Evolutionary conservation across 768 basidiomycete species (phyloP), one percentile per base, ranked within the genome.

Genomic region (Suillus placidus): DNA sequence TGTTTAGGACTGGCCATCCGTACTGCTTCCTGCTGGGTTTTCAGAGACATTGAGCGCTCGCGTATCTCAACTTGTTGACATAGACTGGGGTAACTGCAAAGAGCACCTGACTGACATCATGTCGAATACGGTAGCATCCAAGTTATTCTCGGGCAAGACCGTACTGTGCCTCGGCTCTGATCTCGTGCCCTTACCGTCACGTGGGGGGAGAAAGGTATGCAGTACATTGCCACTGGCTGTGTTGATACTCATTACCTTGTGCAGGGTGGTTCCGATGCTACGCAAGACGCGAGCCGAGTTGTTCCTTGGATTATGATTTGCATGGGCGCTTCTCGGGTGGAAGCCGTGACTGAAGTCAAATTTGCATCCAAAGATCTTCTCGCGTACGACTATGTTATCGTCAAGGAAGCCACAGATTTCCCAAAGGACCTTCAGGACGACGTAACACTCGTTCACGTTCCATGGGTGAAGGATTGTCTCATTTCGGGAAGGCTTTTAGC

Each of bases 391-490:
- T 88, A 87, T 66, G 76, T 93, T 47, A 80, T 95, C 61, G 81
- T 88, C 66, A 85, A 86, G 67, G 86, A 89, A 38, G 72, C 67
- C 58, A 71, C 75, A 14, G 77, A 79, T 43, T 76, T 74, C 58
- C 68, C 67, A 37, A 67, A 73, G 9, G 70, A 76, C 47, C 68
- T 77, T 47, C 69, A 69, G 66, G 30, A 56, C 38, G 72, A 71
- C 26, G 80, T 71, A 30, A 80, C 78, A 20, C 78, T 77, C 47
- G 87, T 88, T 18, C 77, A 82, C 65, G 86, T 91, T 77, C 71
- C 76, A 20, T 94, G 91, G 91, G 85, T 94, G 47, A 95, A 94
- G 75, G 85, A 91, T 56, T 90, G 90, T 71, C 78, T 94, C 37
- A 83, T 92, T 66, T 83, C 89, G 18, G 88, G 89, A 16, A 80